These are phyloP conservation scores for Neonectria faginata DNA, from an alignment of 2,329 filamentous ascomycete species.

Conservation along the genomic window DNA sequence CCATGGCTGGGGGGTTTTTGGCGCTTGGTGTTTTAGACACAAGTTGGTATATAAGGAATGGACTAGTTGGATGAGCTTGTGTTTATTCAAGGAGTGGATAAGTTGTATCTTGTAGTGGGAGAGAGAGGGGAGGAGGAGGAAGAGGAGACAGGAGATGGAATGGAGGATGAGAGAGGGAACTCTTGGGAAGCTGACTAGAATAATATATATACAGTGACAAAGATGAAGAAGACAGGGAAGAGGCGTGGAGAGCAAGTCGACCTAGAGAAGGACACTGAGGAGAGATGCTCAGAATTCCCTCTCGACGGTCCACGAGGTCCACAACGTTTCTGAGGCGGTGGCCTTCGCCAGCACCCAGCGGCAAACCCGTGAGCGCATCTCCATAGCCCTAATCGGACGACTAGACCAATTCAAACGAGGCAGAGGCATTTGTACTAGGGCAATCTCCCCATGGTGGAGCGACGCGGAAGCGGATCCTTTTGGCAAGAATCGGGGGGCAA, in stretches of 20 bases:
- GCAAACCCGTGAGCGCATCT: constrained; percentile 31
- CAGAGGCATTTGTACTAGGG: constrained; percentile 24
- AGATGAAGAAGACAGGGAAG: constrained; percentile 30
- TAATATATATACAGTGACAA: constrained; percentile 22
- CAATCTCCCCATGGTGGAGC: constrained; percentile 41
- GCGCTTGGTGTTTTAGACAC: constrained; percentile 7
- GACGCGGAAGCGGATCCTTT: constrained; percentile 24
- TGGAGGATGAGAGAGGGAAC: neutral
- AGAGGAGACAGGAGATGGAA: constrained; percentile 2
- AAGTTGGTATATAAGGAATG: constrained; percentile 5
- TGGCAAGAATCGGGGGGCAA: constrained; percentile 16
- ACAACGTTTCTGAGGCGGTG: constrained; percentile 26
- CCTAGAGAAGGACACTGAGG: neutral
- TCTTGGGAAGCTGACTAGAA: neutral
- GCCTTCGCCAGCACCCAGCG: constrained; percentile 26
- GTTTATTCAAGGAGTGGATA: constrained; percentile 15
- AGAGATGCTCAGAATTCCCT: constrained; percentile 41
- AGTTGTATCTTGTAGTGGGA: neutral
- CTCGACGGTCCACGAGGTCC: constrained; percentile 37
- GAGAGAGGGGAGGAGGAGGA: constrained; percentile 4
- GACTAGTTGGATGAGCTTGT: neutral
- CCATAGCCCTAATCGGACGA: constrained; percentile 31
- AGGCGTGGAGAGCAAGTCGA: constrained; percentile 14
- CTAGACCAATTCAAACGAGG: constrained; percentile 25
- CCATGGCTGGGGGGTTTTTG: constrained; percentile 33